These are phyloP conservation scores for Termitomyces sp. DNA, from an alignment of 1,284 basidiomycete genomes.

Conservation along the genomic window DNA sequence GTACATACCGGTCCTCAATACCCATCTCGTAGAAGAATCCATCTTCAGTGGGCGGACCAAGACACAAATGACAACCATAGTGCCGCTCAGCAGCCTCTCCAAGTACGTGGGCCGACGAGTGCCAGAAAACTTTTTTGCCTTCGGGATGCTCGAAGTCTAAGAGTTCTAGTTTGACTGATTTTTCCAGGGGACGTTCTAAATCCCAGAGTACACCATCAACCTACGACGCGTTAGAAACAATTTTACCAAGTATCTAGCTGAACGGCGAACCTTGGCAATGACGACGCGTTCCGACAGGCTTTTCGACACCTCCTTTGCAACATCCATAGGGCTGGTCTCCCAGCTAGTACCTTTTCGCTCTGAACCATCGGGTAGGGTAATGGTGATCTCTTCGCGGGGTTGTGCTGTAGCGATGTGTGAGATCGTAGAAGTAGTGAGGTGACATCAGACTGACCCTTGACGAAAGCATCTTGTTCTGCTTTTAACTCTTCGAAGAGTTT, in stretches of 20 bases:
- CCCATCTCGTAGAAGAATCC: slow-evolving; percentile 99
- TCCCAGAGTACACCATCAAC: slow-evolving; percentile 93
- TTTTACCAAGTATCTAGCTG: neutral
- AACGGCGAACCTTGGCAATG: slow-evolving; percentile 76
- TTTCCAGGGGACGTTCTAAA: slow-evolving; percentile 89
- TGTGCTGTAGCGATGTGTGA: slow-evolving; percentile 51
- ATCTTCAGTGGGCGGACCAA: slow-evolving; percentile 96
- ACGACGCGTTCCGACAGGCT: slow-evolving; percentile 87
- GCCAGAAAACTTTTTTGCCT: slow-evolving; percentile 98
- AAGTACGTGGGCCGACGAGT: slow-evolving; percentile 98
- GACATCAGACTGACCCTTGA: slow-evolving; percentile 53
- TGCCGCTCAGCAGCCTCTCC: slow-evolving; percentile 96
- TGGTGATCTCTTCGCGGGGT: slow-evolving; percentile 76
- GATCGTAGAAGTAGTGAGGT: neutral
- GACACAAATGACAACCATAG: slow-evolving; percentile 96
- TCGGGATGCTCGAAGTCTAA: slow-evolving; percentile 95
- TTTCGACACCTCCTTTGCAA: slow-evolving; percentile 86
- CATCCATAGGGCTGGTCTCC: slow-evolving; percentile 94
- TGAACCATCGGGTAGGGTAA: slow-evolving; percentile 88
- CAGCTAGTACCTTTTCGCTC: slow-evolving; percentile 81
- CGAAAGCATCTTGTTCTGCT: slow-evolving; percentile 77
- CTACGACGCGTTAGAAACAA: slow-evolving; percentile 30
- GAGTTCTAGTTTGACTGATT: slow-evolving; percentile 75
- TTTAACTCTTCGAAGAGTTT: slow-evolving; percentile 90
- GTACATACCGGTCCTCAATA: slow-evolving; percentile 58